Conservation (phyloP, 352 stramenopile species). For the Saprolegnia diclina region DNA sequence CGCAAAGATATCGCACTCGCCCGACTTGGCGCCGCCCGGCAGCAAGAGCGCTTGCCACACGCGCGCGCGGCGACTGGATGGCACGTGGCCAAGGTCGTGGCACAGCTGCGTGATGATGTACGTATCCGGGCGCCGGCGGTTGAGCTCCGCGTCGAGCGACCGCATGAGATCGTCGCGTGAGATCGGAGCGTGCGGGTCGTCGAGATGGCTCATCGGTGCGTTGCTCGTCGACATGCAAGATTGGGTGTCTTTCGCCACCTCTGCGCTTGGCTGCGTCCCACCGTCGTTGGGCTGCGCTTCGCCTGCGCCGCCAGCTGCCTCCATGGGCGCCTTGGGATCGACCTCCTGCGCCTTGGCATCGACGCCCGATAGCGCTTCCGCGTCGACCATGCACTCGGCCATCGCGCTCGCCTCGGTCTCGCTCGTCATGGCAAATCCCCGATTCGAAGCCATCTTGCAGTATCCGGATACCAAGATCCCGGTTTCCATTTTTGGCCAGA, state of each 20-base stretch:
- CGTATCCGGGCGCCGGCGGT: constrained; percentile 8
- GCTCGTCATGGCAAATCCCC: constrained; percentile 10
- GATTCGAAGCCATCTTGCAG: constrained; percentile 7
- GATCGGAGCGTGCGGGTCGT: constrained; percentile 11
- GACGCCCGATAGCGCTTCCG: not conserved
- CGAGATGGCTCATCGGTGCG: too few species aligned
- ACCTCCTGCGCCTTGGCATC: not conserved
- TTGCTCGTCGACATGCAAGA: too few species aligned
- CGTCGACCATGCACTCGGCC: constrained; percentile 19
- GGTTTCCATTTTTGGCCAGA: not conserved
- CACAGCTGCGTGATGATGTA: constrained; percentile 27
- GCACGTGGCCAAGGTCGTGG: constrained; percentile 33
- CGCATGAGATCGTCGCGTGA: constrained; percentile 18
- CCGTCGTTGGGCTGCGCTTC: too few species aligned
- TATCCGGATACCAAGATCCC: not conserved
- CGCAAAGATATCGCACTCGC: constrained; percentile 67
- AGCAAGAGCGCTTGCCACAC: constrained; percentile 80
- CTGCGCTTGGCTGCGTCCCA: too few species aligned
- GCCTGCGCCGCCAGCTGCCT: too few species aligned
- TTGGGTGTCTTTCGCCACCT: too few species aligned
- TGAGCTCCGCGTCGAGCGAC: constrained; percentile 17
- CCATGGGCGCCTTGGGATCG: too few species aligned
- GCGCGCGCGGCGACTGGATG: constrained; percentile 39
- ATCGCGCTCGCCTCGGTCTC: not conserved
- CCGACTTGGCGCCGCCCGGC: constrained; percentile 52